Conservation (phyloP, 2,329 filamentous ascomycete genomes). For the Botrytis fabae region DNA sequence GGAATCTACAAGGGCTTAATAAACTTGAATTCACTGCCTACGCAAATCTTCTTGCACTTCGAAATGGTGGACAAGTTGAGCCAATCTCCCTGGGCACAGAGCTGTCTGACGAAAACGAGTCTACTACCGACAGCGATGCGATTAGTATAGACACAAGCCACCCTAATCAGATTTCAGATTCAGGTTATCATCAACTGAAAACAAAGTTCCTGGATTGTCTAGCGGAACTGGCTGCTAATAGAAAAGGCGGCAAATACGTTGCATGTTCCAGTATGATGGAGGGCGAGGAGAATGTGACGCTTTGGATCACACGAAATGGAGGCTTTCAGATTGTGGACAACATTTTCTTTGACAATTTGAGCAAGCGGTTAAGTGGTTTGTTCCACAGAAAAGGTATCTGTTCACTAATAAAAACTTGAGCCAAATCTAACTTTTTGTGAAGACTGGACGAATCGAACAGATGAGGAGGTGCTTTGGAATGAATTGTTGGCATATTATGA, state of each 20-base stretch:
- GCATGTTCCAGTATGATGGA: neutral
- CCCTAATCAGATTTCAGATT: neutral
- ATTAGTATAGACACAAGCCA: neutral
- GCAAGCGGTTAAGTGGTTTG: neutral
- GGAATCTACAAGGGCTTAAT: neutral
- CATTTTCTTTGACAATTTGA: neutral
- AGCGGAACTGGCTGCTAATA: neutral
- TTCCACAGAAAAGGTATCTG: neutral
- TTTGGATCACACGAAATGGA: neutral
- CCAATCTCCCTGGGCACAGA: neutral
- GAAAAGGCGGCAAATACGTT: neutral
- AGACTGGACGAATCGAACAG: neutral
- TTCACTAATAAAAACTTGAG: neutral
- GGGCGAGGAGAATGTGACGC: neutral
- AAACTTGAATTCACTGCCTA: neutral
- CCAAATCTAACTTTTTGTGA: neutral
- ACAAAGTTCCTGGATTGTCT: neutral
- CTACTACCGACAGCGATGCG: neutral
- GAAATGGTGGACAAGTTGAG: neutral
- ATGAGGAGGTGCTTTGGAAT: neutral
- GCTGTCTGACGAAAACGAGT: neutral
- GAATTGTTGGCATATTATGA: neutral
- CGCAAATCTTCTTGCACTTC: neutral
- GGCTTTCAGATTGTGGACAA: neutral
- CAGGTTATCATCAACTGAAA: neutral